Conservation (phyloP, 805 yeast genomes). For the Candida taoyuanica region DNA sequence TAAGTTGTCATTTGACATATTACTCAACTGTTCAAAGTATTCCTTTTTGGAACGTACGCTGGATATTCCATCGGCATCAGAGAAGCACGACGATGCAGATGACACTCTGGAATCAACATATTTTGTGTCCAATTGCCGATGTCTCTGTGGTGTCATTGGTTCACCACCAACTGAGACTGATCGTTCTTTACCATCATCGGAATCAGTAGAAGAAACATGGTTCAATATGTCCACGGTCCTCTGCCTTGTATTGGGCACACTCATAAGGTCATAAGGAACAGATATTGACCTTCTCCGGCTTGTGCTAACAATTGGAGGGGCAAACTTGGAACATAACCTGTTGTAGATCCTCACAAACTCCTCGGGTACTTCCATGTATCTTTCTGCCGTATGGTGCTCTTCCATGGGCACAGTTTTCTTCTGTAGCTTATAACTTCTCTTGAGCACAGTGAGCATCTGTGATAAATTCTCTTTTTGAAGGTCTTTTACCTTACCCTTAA, state of each 20-base stretch:
- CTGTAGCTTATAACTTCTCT: constrained; percentile 18
- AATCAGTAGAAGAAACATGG: background rate
- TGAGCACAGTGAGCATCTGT: constrained; percentile 14
- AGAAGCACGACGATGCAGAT: constrained; percentile 6
- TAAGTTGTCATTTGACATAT: background rate
- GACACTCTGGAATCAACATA: constrained; percentile 1
- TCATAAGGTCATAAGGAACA: background rate
- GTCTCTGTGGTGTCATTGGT: background rate
- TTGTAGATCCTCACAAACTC: constrained; percentile 11
- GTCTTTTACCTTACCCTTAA: constrained; percentile 9
- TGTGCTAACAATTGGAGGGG: background rate
- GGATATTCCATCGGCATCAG: background rate
- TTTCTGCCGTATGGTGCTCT: too few species aligned
- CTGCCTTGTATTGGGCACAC: background rate
- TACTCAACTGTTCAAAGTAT: constrained; percentile 18
- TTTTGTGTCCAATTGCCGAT: background rate
- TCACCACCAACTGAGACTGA: background rate
- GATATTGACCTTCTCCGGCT: background rate
- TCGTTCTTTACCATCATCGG: too few species aligned
- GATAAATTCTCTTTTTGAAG: constrained; percentile 16
- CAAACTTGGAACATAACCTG: constrained; percentile 6
- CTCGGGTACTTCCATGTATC: constrained; percentile 8
- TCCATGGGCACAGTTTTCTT: constrained; percentile 5
- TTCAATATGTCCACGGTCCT: background rate
- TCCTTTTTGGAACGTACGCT: constrained; percentile 15